Percentiles rank a stretch among this genome's conserved stretches.
phyloP scores from a whole-genome alignment of 73 alveolate genomes.

The Blepharisma stoltei region DNA sequence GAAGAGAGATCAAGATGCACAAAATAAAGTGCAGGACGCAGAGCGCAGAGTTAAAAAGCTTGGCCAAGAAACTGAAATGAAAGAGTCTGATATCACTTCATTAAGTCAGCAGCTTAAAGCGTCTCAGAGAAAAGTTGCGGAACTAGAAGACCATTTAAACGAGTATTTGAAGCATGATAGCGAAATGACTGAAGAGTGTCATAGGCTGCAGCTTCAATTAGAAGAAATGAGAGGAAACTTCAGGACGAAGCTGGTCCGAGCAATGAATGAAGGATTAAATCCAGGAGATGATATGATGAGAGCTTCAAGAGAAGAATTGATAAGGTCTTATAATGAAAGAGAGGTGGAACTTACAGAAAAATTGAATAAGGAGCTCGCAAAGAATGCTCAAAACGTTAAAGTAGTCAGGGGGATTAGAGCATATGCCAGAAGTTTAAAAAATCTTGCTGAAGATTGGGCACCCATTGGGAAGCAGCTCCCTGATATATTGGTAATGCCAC shows the following conservation, averaged over 20 bases:
- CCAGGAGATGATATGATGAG: slow-evolving; percentile 46
- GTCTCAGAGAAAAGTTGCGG: slow-evolving; percentile 88
- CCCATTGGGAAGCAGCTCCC: slow-evolving; percentile 96
- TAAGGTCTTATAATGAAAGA: slow-evolving; percentile 92
- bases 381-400: slow-evolving; percentile 1
- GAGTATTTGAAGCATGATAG: slow-evolving; percentile 73
- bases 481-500: slow-evolving; percentile 85
- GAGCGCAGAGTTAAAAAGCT: slow-evolving; percentile 50
- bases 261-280: slow-evolving; percentile 68
- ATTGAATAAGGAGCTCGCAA: slow-evolving; percentile 80
- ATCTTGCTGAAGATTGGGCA: slow-evolving; percentile 95
- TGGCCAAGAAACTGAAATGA: slow-evolving; percentile 62
- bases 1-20: slow-evolving; percentile 47
- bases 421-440: slow-evolving; percentile 91
- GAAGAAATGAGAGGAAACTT: slow-evolving; percentile 90
- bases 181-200: slow-evolving; percentile 81
- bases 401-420: slow-evolving; percentile 67
- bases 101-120: slow-evolving; percentile 73
- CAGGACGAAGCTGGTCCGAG: slow-evolving; percentile 75
- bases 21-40: slow-evolving; percentile 49
- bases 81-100: slow-evolving; percentile 68
- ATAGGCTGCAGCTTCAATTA: slow-evolving; percentile 74
- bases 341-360: slow-evolving; percentile 84
- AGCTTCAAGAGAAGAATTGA: slow-evolving; percentile 86
- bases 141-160: slow-evolving; percentile 88